Evolutionary conservation across 305 asterid species (phyloP).

Genomic region (Fraxinus platypoda): DNA sequence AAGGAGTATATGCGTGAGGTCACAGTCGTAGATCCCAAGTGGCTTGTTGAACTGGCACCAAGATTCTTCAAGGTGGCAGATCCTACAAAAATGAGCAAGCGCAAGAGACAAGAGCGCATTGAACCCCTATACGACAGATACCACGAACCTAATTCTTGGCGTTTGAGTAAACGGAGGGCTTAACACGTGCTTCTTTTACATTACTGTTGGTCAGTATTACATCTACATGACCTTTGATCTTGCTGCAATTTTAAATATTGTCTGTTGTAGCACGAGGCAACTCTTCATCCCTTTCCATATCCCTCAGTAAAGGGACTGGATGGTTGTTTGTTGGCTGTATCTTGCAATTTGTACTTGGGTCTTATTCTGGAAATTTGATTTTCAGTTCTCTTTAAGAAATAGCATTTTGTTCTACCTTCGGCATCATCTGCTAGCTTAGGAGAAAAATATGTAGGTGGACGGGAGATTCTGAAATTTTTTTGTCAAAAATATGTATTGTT

Average conservation of each 20-base stretch:
- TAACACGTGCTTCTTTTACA: slow-evolving; percentile 23
- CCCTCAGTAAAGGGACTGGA: background rate
- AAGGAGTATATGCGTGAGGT: slow-evolving; percentile 93
- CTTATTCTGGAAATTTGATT: background rate
- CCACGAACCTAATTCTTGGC: slow-evolving; percentile 92
- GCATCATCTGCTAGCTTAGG: background rate
- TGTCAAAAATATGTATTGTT: background rate
- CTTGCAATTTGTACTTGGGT: background rate
- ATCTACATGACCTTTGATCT: background rate
- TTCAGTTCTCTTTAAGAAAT: background rate
- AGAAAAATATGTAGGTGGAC: background rate
- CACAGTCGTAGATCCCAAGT: slow-evolving; percentile 75
- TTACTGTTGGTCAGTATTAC: slow-evolving; percentile 22
- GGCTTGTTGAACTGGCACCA: slow-evolving; percentile 90
- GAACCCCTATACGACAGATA: slow-evolving; percentile 87
- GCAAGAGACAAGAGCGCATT: slow-evolving; percentile 85
- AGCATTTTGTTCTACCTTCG: background rate
- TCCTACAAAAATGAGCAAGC: slow-evolving; percentile 88
- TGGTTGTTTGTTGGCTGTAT: slow-evolving; percentile 1
- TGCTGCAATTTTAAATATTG: background rate
- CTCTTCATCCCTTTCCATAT: background rate
- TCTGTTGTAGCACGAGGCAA: slow-evolving; percentile 6
- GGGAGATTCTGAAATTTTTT: background rate
- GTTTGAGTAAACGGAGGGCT: slow-evolving; percentile 88
- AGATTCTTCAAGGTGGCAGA: slow-evolving; percentile 80